phyloP scores from a whole-genome alignment of 2,329 filamentous ascomycete species.

The Clonostachys rosea region DNA sequence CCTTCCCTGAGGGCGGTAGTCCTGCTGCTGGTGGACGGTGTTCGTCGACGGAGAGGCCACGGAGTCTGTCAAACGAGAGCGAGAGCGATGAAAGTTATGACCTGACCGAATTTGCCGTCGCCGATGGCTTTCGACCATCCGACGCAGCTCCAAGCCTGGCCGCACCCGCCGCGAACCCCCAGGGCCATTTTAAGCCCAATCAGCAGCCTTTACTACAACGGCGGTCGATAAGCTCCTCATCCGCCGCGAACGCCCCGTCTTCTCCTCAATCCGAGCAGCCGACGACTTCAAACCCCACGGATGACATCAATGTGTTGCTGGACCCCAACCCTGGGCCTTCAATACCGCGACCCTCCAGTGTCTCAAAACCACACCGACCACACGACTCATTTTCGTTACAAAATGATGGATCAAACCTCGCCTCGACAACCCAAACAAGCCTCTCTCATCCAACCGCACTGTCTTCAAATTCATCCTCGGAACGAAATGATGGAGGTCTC shows the following conservation, averaged over 20 bases:
- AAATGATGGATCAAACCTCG: conserved; percentile 40
- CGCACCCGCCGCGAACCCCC: conserved; percentile 1
- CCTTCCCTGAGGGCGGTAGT: conserved; percentile 26
- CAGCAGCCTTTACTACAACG: conserved; percentile 1
- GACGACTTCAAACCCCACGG: conserved; percentile 8
- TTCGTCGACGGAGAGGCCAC: conserved; percentile 26
- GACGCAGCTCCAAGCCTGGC: conserved; percentile 2
- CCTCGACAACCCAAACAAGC: conserved; percentile 2
- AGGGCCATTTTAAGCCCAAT: conserved; percentile 6
- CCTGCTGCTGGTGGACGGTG: conserved; percentile 31
- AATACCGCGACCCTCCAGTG: conserved; percentile 44
- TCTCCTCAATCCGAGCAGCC: conserved; percentile 12
- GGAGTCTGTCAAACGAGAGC: conserved; percentile 25
- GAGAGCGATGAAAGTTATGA: conserved; percentile 33
- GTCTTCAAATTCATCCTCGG: conserved; percentile 8
- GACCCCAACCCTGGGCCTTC: conserved; percentile 6
- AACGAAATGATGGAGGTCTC: not conserved
- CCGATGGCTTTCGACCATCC: conserved; percentile 46
- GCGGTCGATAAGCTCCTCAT: too few relatives aligned
- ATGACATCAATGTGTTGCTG: conserved; percentile 8
- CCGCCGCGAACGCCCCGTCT: conserved; percentile 6
- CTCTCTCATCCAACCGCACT: not conserved
- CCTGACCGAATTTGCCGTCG: conserved; percentile 42
- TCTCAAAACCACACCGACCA: conserved; percentile 44
- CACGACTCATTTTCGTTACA: conserved; percentile 46